Evolutionary conservation across 2,329 filamentous ascomycete genomes (phyloP).

Genomic region (Colletotrichum sojae): DNA sequence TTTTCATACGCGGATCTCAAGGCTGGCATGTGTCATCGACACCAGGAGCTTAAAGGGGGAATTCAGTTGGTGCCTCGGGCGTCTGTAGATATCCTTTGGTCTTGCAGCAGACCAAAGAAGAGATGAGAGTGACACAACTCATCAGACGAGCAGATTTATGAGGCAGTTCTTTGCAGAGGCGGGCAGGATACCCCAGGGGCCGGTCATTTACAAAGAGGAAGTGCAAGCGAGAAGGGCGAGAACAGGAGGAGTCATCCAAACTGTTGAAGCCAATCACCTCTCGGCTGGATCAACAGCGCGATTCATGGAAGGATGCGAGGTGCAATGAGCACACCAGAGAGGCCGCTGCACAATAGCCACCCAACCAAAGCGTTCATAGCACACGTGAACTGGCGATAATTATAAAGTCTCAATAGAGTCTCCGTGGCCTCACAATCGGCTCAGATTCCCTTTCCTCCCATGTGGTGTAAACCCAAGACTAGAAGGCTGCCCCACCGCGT

Average conservation of each 20-base stretch:
- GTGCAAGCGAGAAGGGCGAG: too few relatives aligned
- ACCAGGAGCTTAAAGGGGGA: background rate
- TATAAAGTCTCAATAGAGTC: too few relatives aligned
- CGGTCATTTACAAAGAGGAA: background rate
- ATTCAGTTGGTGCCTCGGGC: background rate
- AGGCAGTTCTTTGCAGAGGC: background rate
- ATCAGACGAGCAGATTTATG: slow-evolving; percentile 12
- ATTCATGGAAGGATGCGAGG: too few relatives aligned
- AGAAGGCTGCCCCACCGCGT: background rate
- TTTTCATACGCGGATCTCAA: background rate
- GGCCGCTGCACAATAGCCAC: too few relatives aligned
- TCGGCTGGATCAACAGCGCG: too few relatives aligned
- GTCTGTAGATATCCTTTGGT: slow-evolving; percentile 2
- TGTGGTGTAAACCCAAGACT: background rate
- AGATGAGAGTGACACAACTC: background rate
- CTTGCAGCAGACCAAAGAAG: background rate
- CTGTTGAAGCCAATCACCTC: too few relatives aligned
- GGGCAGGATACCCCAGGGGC: slow-evolving; percentile 2
- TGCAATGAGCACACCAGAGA: too few relatives aligned
- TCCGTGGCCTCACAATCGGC: background rate
- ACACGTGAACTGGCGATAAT: too few relatives aligned
- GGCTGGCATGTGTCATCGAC: background rate
- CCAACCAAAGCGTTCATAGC: too few relatives aligned
- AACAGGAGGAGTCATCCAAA: too few relatives aligned
- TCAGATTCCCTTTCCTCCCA: background rate